These are phyloP conservation scores for Trichoderma oligosporum DNA, from an alignment of 2,329 filamentous ascomycete species.

Conservation along the genomic window DNA sequence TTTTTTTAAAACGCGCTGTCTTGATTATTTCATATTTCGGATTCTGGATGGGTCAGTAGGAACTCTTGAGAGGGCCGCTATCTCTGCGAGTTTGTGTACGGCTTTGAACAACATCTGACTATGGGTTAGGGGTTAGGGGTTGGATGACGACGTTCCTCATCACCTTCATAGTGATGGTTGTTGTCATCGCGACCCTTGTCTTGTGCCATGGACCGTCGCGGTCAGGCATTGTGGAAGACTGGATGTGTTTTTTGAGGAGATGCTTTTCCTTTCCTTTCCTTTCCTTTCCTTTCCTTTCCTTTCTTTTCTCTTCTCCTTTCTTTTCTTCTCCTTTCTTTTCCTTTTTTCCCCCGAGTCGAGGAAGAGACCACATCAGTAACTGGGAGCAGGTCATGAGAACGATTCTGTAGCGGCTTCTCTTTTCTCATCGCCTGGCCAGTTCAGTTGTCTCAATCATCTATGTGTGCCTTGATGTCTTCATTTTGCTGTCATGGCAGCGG, in stretches of 20 bases:
- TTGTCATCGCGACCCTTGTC: background rate
- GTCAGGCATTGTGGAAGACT: background rate
- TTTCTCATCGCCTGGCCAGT: constrained; percentile 25
- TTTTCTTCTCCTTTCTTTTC: constrained; percentile 18
- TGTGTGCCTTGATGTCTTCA: background rate
- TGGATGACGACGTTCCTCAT: background rate
- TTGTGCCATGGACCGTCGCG: background rate
- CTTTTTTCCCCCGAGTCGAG: constrained; percentile 7
- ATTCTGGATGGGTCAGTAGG: constrained; percentile 9
- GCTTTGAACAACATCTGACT: too few relatives aligned
- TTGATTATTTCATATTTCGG: background rate
- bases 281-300: constrained; percentile 11
- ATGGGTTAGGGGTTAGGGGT: background rate
- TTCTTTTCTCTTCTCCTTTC: constrained; percentile 4
- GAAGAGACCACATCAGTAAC: constrained; percentile 14
- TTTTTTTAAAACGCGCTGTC: background rate
- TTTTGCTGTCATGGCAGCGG: constrained; percentile 35
- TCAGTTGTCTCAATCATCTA: constrained; percentile 18
- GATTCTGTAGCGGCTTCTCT: constrained; percentile 22
- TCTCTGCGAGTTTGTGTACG: background rate
- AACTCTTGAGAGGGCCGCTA: background rate
- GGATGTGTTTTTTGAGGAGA: background rate
- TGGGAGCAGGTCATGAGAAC: constrained; percentile 19
- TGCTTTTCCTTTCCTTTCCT: constrained; percentile 15
- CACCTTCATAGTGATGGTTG: background rate